Percentiles rank a stretch among this genome's conserved stretches.
phyloP scores from a whole-genome alignment of 2,329 filamentous ascomycete species.

The Mycocentrospora acerina region DNA sequence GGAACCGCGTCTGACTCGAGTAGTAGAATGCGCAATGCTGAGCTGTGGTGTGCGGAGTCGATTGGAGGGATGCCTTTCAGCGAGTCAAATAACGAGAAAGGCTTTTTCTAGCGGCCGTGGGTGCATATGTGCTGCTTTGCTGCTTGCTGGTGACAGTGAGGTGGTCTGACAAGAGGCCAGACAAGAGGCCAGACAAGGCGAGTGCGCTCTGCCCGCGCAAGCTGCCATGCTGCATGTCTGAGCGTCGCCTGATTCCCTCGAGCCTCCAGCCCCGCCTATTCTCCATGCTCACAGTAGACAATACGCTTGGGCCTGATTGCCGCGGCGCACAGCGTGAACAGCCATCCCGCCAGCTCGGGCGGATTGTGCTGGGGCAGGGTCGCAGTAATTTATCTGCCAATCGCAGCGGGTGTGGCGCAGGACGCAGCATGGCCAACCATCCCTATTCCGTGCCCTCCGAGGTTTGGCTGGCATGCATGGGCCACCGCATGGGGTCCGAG shows the following conservation, averaged over 20 bases:
- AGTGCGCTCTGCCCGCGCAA: not conserved
- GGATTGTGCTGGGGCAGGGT: constrained; percentile 7
- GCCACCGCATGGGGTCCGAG: constrained; percentile 21
- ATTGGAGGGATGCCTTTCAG: constrained; percentile 7
- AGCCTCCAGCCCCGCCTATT: constrained; percentile 3
- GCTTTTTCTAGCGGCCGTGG: constrained; percentile 23
- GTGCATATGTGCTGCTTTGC: constrained; percentile 8
- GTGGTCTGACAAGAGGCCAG: too few relatives aligned
- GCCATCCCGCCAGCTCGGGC: constrained; percentile 19
- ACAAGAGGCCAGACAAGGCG: not conserved
- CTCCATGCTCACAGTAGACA: constrained; percentile 2
- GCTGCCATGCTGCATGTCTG: constrained; percentile 1
- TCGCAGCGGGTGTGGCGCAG: constrained; percentile 15
- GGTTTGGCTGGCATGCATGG: constrained; percentile 16
- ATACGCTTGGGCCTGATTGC: constrained; percentile 6
- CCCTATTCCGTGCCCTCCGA: constrained; percentile 19
- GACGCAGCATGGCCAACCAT: constrained; percentile 14
- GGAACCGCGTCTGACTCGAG: constrained; percentile 17
- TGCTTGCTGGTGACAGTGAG: constrained; percentile 8
- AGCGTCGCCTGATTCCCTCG: constrained; percentile 10
- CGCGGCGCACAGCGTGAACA: constrained; percentile 21
- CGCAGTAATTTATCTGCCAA: constrained; percentile 21
- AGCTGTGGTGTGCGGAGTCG: constrained; percentile 8
- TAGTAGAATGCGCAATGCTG: constrained; percentile 7
- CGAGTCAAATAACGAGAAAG: constrained; percentile 12